phyloP scores from a whole-genome alignment of 345 rosid genomes.

The Erysimum cheiranthoides region DNA sequence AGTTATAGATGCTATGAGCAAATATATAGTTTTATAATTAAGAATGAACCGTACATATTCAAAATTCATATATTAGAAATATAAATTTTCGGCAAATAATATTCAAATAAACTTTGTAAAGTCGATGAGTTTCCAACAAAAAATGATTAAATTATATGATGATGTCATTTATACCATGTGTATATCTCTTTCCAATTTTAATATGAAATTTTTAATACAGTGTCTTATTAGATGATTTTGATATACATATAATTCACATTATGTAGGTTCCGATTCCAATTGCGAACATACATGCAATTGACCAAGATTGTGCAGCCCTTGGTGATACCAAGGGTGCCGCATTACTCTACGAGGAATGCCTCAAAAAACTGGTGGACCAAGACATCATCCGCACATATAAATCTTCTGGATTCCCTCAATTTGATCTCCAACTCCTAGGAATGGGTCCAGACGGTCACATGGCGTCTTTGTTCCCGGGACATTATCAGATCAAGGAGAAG shows the following conservation, averaged over 20 bases:
- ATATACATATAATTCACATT: neutral
- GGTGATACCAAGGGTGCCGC: constrained; percentile 70
- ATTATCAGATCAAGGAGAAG: constrained; percentile 61
- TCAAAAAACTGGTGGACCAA: constrained; percentile 54
- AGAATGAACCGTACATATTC: too few relatives aligned
- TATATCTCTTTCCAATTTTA: too few relatives aligned
- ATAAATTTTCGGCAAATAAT: neutral
- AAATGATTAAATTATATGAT: neutral
- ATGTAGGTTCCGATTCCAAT: constrained; percentile 62
- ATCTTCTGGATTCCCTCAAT: constrained; percentile 64
- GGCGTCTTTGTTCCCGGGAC: constrained; percentile 84
- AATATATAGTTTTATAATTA: neutral
- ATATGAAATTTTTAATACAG: neutral
- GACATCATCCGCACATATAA: constrained; percentile 49
- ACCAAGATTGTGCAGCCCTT: constrained; percentile 62
- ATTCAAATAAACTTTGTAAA: neutral
- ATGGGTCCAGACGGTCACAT: constrained; percentile 94
- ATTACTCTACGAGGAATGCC: constrained; percentile 56
- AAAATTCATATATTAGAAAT: too few relatives aligned
- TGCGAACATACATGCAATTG: constrained; percentile 69
- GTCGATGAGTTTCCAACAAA: too few relatives aligned
- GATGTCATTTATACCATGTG: neutral
- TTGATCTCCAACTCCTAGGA: constrained; percentile 84
- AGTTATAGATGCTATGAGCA: neutral
- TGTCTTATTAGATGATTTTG: neutral